Base-by-base conservation (phyloP, 1,139 yeast genomes). In the Pneumocystis wakefieldiae region DNA sequence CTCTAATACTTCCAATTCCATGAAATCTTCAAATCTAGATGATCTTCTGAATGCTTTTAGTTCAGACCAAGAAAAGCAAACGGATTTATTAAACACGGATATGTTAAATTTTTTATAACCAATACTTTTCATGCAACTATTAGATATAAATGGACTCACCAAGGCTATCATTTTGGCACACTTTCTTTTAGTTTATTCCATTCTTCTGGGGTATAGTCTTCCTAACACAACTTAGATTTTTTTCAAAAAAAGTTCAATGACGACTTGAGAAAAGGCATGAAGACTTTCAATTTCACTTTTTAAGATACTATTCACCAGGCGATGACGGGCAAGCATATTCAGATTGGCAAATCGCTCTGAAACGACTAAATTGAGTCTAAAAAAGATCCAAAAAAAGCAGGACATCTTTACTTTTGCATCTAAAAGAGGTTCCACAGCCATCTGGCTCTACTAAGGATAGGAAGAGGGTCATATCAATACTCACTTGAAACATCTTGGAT, bases 61-160 rank as follows among this genome's bases (percentile, higher is more conserved):
- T 64, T 41, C 63, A 62, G 60, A 61, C 67, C 64, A 65, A 72
- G 66, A 69, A 72, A 61, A 71, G 24, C n/a, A 39, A 24, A 24
- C 19, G n/a, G 32, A 48, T 48, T 48, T 17, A 17, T 17, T 79
- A 57, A 75, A 76, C 61, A 73, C 76, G 64, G 89, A 85, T 70
- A 76, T 85, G 66, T 74, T 85, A 67, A 86, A 83, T 69, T 74
- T 85, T 64, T 82, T 83, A 69, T 83, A 73, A 72, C 37, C 32
- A 59, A n/a, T 1, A 17, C 15, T 57, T 57, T 57, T 37, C 14
- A 19, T 3, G 2, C 29, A 19, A 6, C 12, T 12, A 57, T 24
- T 24, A 48, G 1, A 19, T 48, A 12, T 12, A 4, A 24, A 41
- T 41, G 53, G 32, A n/a, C 24, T 48, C 12, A 1, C 3, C 3